A percentile compares a stretch with the other conserved stretches of the same genome.
Evolutionary conservation across 768 basidiomycete species (phyloP).

Genomic region (Auriscalpium microsporum): DNA sequence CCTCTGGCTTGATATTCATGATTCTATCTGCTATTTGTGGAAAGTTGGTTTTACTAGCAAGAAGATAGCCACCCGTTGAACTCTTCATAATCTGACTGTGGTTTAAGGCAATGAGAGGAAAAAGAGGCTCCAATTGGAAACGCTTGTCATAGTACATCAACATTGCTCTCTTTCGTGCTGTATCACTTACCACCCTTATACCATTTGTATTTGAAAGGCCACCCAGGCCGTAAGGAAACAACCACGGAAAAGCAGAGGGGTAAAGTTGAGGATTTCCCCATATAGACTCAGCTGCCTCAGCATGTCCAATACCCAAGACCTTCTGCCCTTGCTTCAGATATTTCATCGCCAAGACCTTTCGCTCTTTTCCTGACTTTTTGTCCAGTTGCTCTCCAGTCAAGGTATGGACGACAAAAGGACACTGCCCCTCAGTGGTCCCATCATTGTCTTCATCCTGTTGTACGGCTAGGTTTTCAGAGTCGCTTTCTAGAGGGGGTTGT

Average conservation of each 20-base stretch:
- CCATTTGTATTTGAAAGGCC: conserved; percentile 21
- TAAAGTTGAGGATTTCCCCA: conserved; percentile 28
- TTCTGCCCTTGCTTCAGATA: conserved; percentile 22
- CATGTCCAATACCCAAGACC: conserved; percentile 24
- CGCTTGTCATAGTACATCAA: conserved; percentile 33
- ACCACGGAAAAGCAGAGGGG: conserved; percentile 33
- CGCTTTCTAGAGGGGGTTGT: not conserved
- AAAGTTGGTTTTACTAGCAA: conserved; percentile 5
- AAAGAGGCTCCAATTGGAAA: conserved; percentile 30
- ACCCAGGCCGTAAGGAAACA: conserved; percentile 34
- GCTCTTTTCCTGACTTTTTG: not conserved
- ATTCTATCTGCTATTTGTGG: conserved; percentile 5
- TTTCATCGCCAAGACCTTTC: conserved; percentile 18
- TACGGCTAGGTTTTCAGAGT: conserved; percentile 9
- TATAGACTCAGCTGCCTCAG: conserved; percentile 20
- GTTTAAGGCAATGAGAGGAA: conserved; percentile 32
- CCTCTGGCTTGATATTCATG: not conserved
- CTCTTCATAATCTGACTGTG: conserved; percentile 29
- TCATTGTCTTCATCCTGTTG: conserved; percentile 22
- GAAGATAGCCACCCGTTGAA: conserved; percentile 19
- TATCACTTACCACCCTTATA: conserved; percentile 14
- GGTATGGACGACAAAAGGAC: conserved; percentile 32
- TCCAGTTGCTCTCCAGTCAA: conserved; percentile 21
- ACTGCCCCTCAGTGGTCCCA: conserved; percentile 24
- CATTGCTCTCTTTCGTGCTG: conserved; percentile 20